Evolutionary conservation across 2,329 filamentous ascomycete genomes (phyloP), one percentile per base, ranked within the genome.

Genomic region (Peltaster fructicola): DNA sequence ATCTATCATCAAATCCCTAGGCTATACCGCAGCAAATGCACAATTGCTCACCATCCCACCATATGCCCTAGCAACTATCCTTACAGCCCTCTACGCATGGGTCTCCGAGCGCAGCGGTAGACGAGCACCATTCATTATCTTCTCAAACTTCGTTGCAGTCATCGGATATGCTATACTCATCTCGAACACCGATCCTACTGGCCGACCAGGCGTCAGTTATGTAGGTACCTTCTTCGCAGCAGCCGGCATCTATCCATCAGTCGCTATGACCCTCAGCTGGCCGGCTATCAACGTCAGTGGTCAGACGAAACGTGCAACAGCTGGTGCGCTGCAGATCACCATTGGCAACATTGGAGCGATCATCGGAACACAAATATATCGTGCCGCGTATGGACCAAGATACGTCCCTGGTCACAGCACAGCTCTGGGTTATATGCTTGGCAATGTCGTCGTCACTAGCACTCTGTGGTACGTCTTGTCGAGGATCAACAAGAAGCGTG

Each of bases 271-370:
- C 0, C 53, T 79, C 0, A 69, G 66, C 1, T 79, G 73, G 73
- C 69, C 72, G 0, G 72, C 73, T 2, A 75, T 74, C 44, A 78
- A 79, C 30, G 68, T 79, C 1, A 71, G 68, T 0, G 70, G 71
- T 0, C 71, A 77, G 47, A 75, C 70, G 0, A 79, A 79, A 47
- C 58, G 73, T 1, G 69, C 68, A 1, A 67, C 71, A 4, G 68
- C 67, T 3, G 76, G 72, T 23, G 73, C 68, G 0, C 67, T 79
- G 63, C 72, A 77, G 37, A 77, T 79, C 29, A 72, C 65, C 7
- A 70, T 79, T 24, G 74, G 73, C 0, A 78, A 77, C 34, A 41
- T 73, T 1, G 73, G 73, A 1, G 72, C 70, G 0, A 68, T 78
- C 0, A 37, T 80, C 13, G 73, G 73, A 0, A 79, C 73, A 2